phyloP scores from a whole-genome alignment of 306 rosid genomes.

The Pyrus betulifolia region DNA sequence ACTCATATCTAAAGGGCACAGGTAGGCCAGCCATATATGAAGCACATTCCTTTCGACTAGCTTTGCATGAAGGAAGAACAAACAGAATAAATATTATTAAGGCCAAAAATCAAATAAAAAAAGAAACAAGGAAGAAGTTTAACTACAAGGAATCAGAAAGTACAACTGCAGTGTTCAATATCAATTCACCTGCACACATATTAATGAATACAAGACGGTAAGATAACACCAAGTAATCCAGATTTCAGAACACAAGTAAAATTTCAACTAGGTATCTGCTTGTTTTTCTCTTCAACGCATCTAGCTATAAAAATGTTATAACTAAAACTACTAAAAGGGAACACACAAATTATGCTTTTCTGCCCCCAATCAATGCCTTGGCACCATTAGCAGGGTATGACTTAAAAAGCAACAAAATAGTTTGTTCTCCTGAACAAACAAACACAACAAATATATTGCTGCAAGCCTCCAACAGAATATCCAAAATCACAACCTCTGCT shows the following conservation, averaged over 20 bases:
- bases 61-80: constrained; percentile 74
- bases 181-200: not conserved
- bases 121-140: not conserved
- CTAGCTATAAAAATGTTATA: not conserved
- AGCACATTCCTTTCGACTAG: constrained; percentile 99
- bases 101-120: not conserved
- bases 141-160: not conserved
- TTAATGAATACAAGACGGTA: not conserved
- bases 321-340: not conserved
- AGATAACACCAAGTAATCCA: not conserved
- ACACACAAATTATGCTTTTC: not conserved
- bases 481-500: not conserved
- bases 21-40: constrained; percentile 94
- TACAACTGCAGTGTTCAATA: not conserved
- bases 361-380: not conserved
- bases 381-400: not conserved
- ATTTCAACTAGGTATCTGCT: not conserved
- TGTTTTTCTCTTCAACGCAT: not conserved
- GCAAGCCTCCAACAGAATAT: not conserved
- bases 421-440: not conserved
- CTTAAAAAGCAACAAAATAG: not conserved
- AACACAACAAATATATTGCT: not conserved
- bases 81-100: constrained; percentile 32
- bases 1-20: constrained; percentile 90
- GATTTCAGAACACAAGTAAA: not conserved